Percentiles rank a stretch among this genome's conserved stretches.
phyloP scores from a whole-genome alignment of 257 asterid genomes.

The Thymus quinquecostatus region DNA sequence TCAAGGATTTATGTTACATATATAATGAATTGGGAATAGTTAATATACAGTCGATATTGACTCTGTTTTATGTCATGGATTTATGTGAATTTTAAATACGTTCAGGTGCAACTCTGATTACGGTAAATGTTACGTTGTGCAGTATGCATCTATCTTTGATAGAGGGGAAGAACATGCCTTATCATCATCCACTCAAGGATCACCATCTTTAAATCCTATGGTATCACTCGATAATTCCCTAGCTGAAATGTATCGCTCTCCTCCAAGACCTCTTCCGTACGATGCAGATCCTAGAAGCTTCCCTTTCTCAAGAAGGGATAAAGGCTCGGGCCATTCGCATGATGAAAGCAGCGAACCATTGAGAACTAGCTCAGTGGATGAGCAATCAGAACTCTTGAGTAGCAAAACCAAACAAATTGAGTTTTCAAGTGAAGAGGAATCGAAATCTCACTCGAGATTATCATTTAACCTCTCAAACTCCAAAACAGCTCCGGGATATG shows the following conservation, averaged over 20 bases:
- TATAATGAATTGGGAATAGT: too few species aligned
- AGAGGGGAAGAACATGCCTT: conserved; percentile 67
- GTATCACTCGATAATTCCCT: too few species aligned
- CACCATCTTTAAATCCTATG: too few species aligned
- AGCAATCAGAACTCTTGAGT: conserved; percentile 57
- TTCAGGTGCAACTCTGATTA: conserved; percentile 23
- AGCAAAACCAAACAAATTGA: conserved; percentile 65
- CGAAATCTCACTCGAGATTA: conserved; percentile 59
- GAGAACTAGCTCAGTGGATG: conserved; percentile 64
- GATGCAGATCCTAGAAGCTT: too few species aligned
- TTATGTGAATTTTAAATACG: conserved; percentile 5
- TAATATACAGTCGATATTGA: too few species aligned
- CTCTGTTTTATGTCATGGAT: too few species aligned
- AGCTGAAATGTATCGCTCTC: too few species aligned
- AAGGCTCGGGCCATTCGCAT: conserved; percentile 73
- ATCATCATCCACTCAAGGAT: conserved; percentile 64
- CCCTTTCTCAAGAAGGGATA: conserved; percentile 72
- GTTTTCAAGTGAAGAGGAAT: conserved; percentile 56
- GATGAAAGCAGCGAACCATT: conserved; percentile 86
- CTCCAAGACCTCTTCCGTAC: too few species aligned
- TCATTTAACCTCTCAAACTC: conserved; percentile 52
- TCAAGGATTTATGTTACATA: too few species aligned
- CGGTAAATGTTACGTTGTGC: conserved; percentile 39
- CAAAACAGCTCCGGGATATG: conserved; percentile 54
- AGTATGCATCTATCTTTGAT: conserved; percentile 74